These are phyloP conservation scores for Polytrichum formosum DNA, from an alignment of 225 moss, liverwort and hornwort species.

Conservation along the genomic window DNA sequence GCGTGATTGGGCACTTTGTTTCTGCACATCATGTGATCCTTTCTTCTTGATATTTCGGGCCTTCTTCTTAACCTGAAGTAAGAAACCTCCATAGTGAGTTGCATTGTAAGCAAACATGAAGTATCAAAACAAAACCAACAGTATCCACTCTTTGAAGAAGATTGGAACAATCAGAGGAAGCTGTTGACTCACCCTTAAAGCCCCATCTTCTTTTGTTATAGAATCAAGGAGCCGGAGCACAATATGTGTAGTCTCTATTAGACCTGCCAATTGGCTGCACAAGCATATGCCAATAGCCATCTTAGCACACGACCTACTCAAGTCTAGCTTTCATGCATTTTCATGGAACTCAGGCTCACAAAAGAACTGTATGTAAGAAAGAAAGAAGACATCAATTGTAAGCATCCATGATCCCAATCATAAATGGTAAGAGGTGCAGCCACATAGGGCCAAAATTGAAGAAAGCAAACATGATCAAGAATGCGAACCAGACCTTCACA, in stretches of 20 bases:
- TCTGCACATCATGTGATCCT: slow-evolving; percentile 13
- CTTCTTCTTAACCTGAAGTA: slow-evolving; percentile 69
- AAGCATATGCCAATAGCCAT: background rate
- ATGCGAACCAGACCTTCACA: too few relatives aligned
- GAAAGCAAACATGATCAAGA: too few relatives aligned
- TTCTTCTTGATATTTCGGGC: slow-evolving; percentile 50
- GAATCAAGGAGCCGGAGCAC: slow-evolving; percentile 80
- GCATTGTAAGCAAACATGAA: background rate
- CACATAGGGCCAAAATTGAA: too few relatives aligned
- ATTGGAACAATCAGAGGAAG: background rate
- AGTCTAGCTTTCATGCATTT: too few relatives aligned
- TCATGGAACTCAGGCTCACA: too few relatives aligned
- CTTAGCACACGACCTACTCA: too few relatives aligned
- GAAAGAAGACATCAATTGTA: too few relatives aligned
- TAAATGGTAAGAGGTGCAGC: too few relatives aligned
- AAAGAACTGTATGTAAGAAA: too few relatives aligned
- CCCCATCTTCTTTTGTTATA: slow-evolving; percentile 67
- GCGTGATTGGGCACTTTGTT: slow-evolving; percentile 7
- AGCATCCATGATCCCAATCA: too few relatives aligned
- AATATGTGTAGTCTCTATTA: slow-evolving; percentile 81
- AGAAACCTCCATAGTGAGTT: slow-evolving; percentile 7
- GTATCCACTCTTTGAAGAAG: background rate
- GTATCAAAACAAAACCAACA: background rate
- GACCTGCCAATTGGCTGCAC: slow-evolving; percentile 78
- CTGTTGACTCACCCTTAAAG: slow-evolving; percentile 54